Conservation (phyloP, 2,329 filamentous ascomycete genomes). For the Epichloe elymi region DNA sequence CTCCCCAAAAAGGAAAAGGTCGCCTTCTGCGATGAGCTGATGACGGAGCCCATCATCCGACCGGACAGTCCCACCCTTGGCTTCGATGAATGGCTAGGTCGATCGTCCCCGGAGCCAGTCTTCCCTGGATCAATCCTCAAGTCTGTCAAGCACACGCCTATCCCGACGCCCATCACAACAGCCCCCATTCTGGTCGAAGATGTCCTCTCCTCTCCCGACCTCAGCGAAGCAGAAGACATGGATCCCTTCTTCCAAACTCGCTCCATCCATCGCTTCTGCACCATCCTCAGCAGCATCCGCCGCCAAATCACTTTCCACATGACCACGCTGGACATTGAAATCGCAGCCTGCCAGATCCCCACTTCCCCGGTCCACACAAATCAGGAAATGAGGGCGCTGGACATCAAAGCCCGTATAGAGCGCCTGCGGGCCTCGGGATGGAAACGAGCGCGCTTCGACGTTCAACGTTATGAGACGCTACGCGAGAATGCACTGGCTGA, state of each 20-base stretch:
- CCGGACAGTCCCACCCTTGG: constrained; percentile 49
- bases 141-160: neutral
- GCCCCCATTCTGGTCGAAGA: neutral
- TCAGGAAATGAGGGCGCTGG: constrained; percentile 25
- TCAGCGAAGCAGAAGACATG: constrained; percentile 5
- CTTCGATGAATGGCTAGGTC: constrained; percentile 30
- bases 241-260: constrained; percentile 28
- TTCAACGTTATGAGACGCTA: constrained; percentile 37
- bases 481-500: constrained; percentile 39
- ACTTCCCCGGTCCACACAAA: constrained; percentile 10
- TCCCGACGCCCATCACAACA: neutral
- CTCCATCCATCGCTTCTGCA: constrained; percentile 35
- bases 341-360: constrained; percentile 15
- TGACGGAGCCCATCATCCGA: constrained; percentile 35
- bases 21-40: constrained; percentile 21
- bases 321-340: constrained; percentile 29
- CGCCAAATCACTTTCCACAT: constrained; percentile 36
- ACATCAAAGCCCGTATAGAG: constrained; percentile 39
- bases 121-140: constrained; percentile 12
- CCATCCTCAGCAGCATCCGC: constrained; percentile 33
- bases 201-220: constrained; percentile 3
- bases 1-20: constrained; percentile 25
- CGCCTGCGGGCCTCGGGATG: constrained; percentile 40
- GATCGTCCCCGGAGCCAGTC: constrained; percentile 9
- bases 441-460: constrained; percentile 42